A percentile compares a stretch with the other conserved stretches of the same genome.
Evolutionary conservation across 2,329 filamentous ascomycete species (phyloP).

Genomic region (Cercospora janseana): DNA sequence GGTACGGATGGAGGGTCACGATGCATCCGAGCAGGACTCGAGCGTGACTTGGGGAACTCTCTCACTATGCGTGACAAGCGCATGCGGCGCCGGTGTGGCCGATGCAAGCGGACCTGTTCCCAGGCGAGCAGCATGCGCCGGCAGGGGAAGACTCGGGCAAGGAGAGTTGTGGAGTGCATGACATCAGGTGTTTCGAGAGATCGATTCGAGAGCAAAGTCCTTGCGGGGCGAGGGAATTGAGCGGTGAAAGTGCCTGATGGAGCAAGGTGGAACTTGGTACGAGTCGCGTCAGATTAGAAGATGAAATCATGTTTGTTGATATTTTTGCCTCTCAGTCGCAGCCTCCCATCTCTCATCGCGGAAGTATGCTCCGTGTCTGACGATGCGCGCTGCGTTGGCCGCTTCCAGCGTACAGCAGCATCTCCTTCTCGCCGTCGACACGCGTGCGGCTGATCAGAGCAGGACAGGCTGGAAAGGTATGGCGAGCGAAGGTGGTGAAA

Average conservation of each 20-base stretch:
- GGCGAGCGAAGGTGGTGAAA: conserved; percentile 3
- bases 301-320: neutral
- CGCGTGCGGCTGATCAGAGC: conserved; percentile 1
- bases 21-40: no score
- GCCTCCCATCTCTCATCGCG: neutral
- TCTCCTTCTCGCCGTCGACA: neutral
- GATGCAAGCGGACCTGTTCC: no score
- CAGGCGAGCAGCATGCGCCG: neutral
- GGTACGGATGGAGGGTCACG: no score
- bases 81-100: no score
- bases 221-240: neutral
- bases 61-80: no score
- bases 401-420: no score
- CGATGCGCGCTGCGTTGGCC: no score
- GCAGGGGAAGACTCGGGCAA: neutral
- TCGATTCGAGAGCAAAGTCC: neutral
- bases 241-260: conserved; percentile 2
- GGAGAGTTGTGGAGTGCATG: conserved; percentile 10
- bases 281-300: conserved; percentile 2
- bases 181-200: conserved; percentile 2
- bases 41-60: neutral
- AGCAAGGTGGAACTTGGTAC: conserved; percentile 9
- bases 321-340: conserved; percentile 1
- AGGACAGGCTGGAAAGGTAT: conserved; percentile 2
- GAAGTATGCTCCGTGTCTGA: conserved; percentile 2